These are phyloP conservation scores for Raffaelea albimanens DNA, from an alignment of 2,329 filamentous ascomycete genomes.

Conservation along the genomic window DNA sequence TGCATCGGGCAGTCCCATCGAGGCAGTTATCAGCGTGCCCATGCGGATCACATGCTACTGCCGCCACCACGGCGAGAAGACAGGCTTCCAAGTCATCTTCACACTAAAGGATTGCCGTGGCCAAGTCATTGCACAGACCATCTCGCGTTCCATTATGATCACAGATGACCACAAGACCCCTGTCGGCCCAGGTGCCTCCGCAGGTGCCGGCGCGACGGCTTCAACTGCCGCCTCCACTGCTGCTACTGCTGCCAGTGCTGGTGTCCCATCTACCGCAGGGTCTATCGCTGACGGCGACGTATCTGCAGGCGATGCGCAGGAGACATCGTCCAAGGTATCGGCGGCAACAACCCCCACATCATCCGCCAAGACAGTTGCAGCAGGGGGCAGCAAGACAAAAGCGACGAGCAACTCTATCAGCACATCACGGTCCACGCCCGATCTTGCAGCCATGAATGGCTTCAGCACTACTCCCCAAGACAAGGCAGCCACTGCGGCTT, in stretches of 20 bases:
- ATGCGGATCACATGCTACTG: slow-evolving; percentile 98
- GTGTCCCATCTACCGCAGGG: not conserved
- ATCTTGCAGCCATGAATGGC: slow-evolving; percentile 29
- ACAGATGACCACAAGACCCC: slow-evolving; percentile 95
- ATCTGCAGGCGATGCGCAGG: slow-evolving; percentile 5
- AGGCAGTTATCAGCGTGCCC: slow-evolving; percentile 56
- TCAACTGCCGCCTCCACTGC: not conserved
- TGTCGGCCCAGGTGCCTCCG: not conserved
- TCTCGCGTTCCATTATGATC: slow-evolving; percentile 87
- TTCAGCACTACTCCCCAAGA: not conserved
- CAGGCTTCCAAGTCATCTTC: slow-evolving; percentile 88
- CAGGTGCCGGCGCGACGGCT: not conserved
- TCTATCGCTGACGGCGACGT: slow-evolving; percentile 9
- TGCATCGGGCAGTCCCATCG: slow-evolving; percentile 27
- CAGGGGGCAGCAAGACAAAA: slow-evolving; percentile 4
- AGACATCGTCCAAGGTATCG: slow-evolving; percentile 2
- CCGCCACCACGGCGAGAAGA: slow-evolving; percentile 87
- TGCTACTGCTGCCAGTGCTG: slow-evolving; percentile 11
- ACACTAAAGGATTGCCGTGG: slow-evolving; percentile 78
- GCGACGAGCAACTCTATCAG: slow-evolving; percentile 33
- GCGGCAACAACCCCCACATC: not conserved
- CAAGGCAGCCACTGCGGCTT: not conserved
- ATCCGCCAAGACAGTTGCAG: not conserved
- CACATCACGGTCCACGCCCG: slow-evolving; percentile 51
- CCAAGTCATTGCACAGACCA: slow-evolving; percentile 70